Base-by-base conservation (phyloP, 352 stramenopile genomes). In the Phytophthora citrophthora region DNA sequence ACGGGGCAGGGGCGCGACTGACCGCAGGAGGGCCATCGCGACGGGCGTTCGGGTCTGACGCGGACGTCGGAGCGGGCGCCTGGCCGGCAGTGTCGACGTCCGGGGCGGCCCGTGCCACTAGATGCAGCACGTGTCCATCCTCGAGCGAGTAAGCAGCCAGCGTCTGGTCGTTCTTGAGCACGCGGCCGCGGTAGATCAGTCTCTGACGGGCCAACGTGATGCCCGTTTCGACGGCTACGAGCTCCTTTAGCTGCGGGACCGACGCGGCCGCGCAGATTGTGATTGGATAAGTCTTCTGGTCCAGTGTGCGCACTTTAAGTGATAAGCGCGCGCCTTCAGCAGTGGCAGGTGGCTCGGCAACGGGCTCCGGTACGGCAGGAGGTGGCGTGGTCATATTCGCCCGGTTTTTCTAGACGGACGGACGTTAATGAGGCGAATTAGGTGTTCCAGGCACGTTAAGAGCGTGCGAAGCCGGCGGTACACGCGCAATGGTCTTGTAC, bases 121-220 rank as follows among this genome's bases (percentile, higher is more conserved):
- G 54, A 43, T 96, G 88, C 36, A 96, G 64, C 36, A 89, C 88
- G 54, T 96, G 86, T 12, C 86, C 88, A 46, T 96, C 85, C 61
- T 96, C 86, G 11, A 96, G 52, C 12, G 88, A 61, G 53, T 96
- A 96, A 6, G 81, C 66, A 18, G 81, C 65, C 52, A 96, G 76
- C 44, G 60, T 68, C 68, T 93, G 79, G 61, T 94, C 84, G 49
- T 96, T 93, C 70, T 96, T 96, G 48, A 96, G 83, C 52, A 96
- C 88, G 59, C 89, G 86, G 26, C 88, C 88, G 23, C 86, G 83
- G 51, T 94, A 96, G 59, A 96, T 96, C 45, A 96, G 82, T 38
- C 88, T 67, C 70, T 96, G 88, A 3, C 88, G 84, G 26, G 82
- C 76, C 36, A 89, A 58, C 23, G 81, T 83, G 27, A 96, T 74